Evolutionary conservation across 441 rosid species (phyloP), one percentile per base, ranked within the genome.

Genomic region (Arabidopsis lyrata): DNA sequence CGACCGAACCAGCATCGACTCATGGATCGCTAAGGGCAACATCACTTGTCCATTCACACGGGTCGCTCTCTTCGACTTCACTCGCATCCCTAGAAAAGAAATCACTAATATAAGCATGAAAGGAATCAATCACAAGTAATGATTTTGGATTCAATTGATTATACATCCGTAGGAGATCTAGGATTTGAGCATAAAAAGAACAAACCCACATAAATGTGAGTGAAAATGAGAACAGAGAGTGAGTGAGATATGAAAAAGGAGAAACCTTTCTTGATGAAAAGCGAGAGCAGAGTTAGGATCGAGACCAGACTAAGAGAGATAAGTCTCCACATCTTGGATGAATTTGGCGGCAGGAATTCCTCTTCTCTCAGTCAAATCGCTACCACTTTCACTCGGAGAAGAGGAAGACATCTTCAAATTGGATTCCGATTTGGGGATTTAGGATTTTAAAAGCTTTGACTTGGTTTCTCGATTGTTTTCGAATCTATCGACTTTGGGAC

Each of bases 331-430:
- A 78, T 90, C 98, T 78, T 89, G 89, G 10, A 84, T 95, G 75
- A 93, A 91, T 75, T 88, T 93, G 70, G 98, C 98, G 34, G 87
- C 99, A 0, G 95, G 97, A 49, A 92, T 95, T 35, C 99, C 98
- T 80, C 98, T 85, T 76, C 99, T 87, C 88, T 91, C 99, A 6
- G 82, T 82, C 57, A 75, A 18, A 66, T 70, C 78, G 22, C 41
- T 48, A 73, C 76, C 70, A 49, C 67, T 60, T 15, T 73, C 35
- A 45, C 84, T 72, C 18, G 84, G 80, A 14, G 85, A 59, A 53
- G 77, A 77, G 3, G 72, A 70, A 3, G 88, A 81, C 88, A 88
- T 87, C 69, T 39, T 38, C 57, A 18, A 47, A 56, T 54, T 20
- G 49, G 11, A 55, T 54, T 35, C 47, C 60, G 36, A 11, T 14